These are phyloP conservation scores for Saturnispora ahearnii DNA, from an alignment of 805 yeast genomes.

Conservation along the genomic window DNA sequence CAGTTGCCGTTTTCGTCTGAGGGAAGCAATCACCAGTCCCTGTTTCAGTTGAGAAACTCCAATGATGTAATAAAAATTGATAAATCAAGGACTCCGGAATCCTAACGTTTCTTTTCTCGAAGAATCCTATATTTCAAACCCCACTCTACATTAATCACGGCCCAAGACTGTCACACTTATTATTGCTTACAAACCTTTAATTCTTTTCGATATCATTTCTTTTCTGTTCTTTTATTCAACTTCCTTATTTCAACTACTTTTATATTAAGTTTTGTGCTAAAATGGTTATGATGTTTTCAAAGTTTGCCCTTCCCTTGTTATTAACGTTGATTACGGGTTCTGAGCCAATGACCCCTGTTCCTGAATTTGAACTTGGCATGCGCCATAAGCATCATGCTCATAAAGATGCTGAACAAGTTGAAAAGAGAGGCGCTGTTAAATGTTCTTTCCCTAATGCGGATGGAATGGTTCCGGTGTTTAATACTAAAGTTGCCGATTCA, in stretches of 20 bases:
- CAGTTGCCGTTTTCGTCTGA: background rate
- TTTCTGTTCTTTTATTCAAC: background rate
- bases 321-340: background rate
- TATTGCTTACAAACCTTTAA: too few relatives aligned
- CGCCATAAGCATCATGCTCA: conserved; percentile 10
- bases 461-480: conserved; percentile 56
- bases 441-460: conserved; percentile 62
- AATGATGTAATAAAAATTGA: too few relatives aligned
- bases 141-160: too few relatives aligned
- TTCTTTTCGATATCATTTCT: too few relatives aligned
- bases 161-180: too few relatives aligned
- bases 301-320: background rate
- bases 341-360: background rate
- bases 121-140: too few relatives aligned
- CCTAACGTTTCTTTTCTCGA: too few relatives aligned
- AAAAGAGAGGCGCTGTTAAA: conserved; percentile 7
- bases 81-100: too few relatives aligned
- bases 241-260: background rate
- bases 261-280: background rate
- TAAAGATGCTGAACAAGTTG: conserved; percentile 5
- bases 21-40: too few relatives aligned
- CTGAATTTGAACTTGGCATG: background rate
- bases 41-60: too few relatives aligned
- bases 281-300: background rate
- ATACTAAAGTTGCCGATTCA: conserved; percentile 43